These are phyloP conservation scores for Albizia julibrissin DNA, from an alignment of 306 rosid genomes.

Conservation along the genomic window DNA sequence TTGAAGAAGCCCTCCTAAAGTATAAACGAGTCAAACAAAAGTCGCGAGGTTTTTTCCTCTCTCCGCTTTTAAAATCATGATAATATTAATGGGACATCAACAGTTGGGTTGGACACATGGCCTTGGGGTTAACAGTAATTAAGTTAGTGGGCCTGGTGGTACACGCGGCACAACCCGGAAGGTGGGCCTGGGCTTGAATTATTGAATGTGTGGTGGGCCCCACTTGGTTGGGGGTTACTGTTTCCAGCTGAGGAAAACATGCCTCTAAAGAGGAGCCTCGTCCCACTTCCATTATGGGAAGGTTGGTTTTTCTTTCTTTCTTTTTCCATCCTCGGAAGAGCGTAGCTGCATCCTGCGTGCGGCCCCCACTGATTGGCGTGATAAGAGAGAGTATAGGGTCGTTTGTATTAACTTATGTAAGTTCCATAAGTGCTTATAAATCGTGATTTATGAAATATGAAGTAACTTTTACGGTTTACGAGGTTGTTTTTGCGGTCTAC, in stretches of 20 bases:
- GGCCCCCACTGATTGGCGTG: conserved; percentile 26
- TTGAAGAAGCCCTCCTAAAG: conserved; percentile 20
- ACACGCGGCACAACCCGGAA: neutral
- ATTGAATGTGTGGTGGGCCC: conserved; percentile 48
- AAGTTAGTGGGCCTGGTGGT: conserved; percentile 61
- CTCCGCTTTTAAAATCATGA: neutral
- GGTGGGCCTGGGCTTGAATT: conserved; percentile 83
- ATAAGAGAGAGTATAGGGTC: conserved; percentile 1
- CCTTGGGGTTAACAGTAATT: conserved; percentile 40
- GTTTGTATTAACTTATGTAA: too few relatives aligned
- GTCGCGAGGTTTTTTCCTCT: neutral
- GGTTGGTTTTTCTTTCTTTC: conserved; percentile 9
- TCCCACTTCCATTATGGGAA: conserved; percentile 79
- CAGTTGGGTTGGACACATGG: conserved; percentile 39
- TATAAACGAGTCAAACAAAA: conserved; percentile 33
- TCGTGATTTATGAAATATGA: too few relatives aligned
- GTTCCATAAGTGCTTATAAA: too few relatives aligned
- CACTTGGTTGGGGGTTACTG: conserved; percentile 38
- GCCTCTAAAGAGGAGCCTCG: conserved; percentile 48
- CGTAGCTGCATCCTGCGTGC: neutral
- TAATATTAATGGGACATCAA: neutral
- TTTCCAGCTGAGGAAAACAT: conserved; percentile 60
- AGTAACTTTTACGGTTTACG: too few relatives aligned
- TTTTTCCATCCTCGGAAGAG: neutral
- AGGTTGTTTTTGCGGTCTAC: too few relatives aligned